A percentile compares a stretch with the other conserved stretches of the same genome.
Evolutionary conservation across 169 alveolate genomes (phyloP).

Genomic region (Babesia bovis): DNA sequence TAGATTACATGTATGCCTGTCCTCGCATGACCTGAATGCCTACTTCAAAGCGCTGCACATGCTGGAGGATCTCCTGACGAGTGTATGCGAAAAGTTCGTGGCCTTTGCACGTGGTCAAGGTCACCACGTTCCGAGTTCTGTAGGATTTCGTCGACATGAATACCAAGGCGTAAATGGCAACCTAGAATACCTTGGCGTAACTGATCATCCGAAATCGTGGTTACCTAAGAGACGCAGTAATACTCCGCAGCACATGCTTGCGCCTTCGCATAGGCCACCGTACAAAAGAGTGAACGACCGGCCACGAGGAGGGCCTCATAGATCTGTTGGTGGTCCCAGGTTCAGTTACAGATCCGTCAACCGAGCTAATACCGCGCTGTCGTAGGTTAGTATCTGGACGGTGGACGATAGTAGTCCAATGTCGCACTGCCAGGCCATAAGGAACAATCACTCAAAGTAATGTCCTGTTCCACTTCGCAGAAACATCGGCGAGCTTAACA

Average conservation of each 20-base stretch:
- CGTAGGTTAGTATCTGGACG: background rate
- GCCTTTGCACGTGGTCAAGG: conserved; percentile 64
- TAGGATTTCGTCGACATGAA: conserved; percentile 78
- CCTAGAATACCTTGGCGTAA: conserved; percentile 70
- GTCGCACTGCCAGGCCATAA: no score
- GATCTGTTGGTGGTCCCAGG: background rate
- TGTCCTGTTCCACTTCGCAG: no score
- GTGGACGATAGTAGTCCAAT: no score
- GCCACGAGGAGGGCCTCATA: background rate
- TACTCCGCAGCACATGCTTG: background rate
- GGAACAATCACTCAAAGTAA: no score
- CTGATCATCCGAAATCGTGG: conserved; percentile 63
- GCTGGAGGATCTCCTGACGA: conserved; percentile 72
- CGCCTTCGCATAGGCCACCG: background rate
- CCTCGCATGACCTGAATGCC: conserved; percentile 67
- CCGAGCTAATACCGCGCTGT: background rate
- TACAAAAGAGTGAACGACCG: conserved; percentile 15
- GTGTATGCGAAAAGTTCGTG: conserved; percentile 76
- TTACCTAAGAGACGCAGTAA: background rate
- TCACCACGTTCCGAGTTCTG: conserved; percentile 55
- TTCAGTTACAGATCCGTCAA: background rate
- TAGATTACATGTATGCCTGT: conserved; percentile 74
- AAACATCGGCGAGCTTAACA: no score
- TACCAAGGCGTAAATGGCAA: conserved; percentile 70
- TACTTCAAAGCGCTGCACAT: conserved; percentile 72